Percentiles rank a stretch among this genome's conserved stretches.
These are phyloP conservation scores for Solanum chaucha DNA, from an alignment of 257 asterid species.

Conservation along the genomic window DNA sequence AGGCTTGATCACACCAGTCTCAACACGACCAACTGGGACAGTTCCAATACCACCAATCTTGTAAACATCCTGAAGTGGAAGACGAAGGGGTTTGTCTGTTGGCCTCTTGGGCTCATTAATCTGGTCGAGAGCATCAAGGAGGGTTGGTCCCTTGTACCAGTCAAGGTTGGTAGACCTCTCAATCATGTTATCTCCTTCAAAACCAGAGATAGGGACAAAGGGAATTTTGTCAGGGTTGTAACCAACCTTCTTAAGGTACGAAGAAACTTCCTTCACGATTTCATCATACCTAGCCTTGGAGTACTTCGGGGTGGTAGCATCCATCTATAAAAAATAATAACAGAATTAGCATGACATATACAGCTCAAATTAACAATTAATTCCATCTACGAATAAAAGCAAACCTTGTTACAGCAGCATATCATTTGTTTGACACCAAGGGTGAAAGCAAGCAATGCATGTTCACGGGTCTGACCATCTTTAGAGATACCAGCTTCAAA, in stretches of 20 bases:
- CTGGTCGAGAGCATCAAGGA: slow-evolving; percentile 62
- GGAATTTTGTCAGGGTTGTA: slow-evolving; percentile 67
- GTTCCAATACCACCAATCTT: too few relatives aligned
- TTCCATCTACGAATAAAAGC: not conserved
- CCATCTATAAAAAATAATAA: slow-evolving; percentile 30
- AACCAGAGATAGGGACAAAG: slow-evolving; percentile 48
- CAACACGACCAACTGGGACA: too few relatives aligned
- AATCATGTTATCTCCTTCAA: slow-evolving; percentile 67
- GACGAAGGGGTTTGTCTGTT: too few relatives aligned
- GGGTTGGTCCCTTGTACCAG: slow-evolving; percentile 89
- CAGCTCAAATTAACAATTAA: not conserved
- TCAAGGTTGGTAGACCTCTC: slow-evolving; percentile 74
- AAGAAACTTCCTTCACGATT: slow-evolving; percentile 65
- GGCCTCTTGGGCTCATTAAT: slow-evolving; percentile 72
- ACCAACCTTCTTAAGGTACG: slow-evolving; percentile 77
- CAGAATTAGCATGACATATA: not conserved
- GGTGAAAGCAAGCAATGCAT: slow-evolving; percentile 69
- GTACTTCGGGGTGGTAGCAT: slow-evolving; percentile 30
- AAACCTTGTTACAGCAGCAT: slow-evolving; percentile 75
- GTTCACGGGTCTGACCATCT: slow-evolving; percentile 90
- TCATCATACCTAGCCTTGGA: slow-evolving; percentile 71
- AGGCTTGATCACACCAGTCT: too few relatives aligned
- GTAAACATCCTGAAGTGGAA: too few relatives aligned
- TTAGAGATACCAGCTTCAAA: slow-evolving; percentile 80
- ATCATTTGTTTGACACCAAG: slow-evolving; percentile 83